These are phyloP conservation scores for Triadica sebifera DNA, from an alignment of 345 rosid species.

Conservation along the genomic window DNA sequence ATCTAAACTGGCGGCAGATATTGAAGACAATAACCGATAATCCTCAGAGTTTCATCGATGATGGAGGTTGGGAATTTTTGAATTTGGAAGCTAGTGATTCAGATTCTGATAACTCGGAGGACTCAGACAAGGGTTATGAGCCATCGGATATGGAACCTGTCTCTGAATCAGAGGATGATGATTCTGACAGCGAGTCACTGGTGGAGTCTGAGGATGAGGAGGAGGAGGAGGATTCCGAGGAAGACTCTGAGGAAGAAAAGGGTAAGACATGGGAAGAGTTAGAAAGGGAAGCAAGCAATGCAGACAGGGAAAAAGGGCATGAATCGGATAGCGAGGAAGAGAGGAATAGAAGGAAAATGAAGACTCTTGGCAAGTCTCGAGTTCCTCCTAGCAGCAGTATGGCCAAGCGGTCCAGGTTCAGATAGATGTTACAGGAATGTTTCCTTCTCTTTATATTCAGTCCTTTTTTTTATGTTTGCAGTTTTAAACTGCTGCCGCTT, in stretches of 20 bases:
- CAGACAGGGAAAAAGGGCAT: slow-evolving; percentile 82
- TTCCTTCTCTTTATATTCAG: neutral
- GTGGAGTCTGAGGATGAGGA: slow-evolving; percentile 88
- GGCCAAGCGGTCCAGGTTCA: slow-evolving; percentile 15
- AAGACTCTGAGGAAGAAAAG: slow-evolving; percentile 80
- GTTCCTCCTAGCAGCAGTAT: slow-evolving; percentile 34
- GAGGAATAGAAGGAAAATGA: slow-evolving; percentile 83
- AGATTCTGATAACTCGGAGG: slow-evolving; percentile 71
- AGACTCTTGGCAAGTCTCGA: slow-evolving; percentile 67
- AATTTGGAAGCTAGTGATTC: slow-evolving; percentile 91
- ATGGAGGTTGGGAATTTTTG: slow-evolving; percentile 95
- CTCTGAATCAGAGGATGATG: slow-evolving; percentile 57
- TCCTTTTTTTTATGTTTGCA: neutral
- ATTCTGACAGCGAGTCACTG: slow-evolving; percentile 64
- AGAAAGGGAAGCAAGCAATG: slow-evolving; percentile 94
- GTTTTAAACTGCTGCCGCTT: neutral
- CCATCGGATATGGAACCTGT: slow-evolving; percentile 86
- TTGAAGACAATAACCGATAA: slow-evolving; percentile 88
- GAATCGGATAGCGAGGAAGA: slow-evolving; percentile 96
- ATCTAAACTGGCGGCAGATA: slow-evolving; percentile 92
- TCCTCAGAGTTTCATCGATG: slow-evolving; percentile 79
- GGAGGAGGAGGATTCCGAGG: slow-evolving; percentile 61
- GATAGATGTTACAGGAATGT: neutral
- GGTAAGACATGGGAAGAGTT: slow-evolving; percentile 99
- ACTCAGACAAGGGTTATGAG: slow-evolving; percentile 89